Base-by-base conservation (phyloP, 129 eudicot species). In the Silybum marianum region DNA sequence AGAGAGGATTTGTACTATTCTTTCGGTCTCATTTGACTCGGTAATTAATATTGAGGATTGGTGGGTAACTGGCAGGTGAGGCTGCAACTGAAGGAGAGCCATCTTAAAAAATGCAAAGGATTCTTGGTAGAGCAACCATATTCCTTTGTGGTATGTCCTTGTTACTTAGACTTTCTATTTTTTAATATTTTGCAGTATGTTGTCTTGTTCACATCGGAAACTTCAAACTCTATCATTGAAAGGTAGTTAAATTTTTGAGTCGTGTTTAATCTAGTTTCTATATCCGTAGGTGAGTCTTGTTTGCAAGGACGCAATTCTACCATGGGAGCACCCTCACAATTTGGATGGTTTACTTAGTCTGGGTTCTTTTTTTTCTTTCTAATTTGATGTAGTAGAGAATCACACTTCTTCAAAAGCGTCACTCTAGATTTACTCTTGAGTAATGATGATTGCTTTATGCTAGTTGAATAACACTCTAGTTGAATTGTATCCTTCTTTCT, bases 31-130 rank as follows among this genome's bases (percentile, higher is more conserved):
- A 6, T 24, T 75, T 69, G 28, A 67, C 81, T 75, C 68, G 71
- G 81, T 68, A 69, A 48, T 82, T 82, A 58, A 67, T 75, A 75
- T 48, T 78, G 83, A 86, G 82, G 85, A 90, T 87, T 88, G 91
- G 90, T 94, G 92, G 97, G 91, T 85, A 85, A 90, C 88, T 94
- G 96, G 85, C 98, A 92, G 97, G 94, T 92, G 81, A 90, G 93
- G 94, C 88, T 86, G 89, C 86, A 68, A 92, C 74, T 58, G 90
- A 85, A 88, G 97, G 88, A 86, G 94, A 83, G 68, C 54, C 78
- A 85, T 84, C 89, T 81, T 91, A 67, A 10, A 89, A 85, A 68
- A 73, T 81, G 84, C 89, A 80, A 86, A 72, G 85, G 85, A 73
- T 86, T 85, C 84, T 88, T 86, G 86, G 84, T 82, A 72, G 89